A percentile compares a stretch with the other conserved stretches of the same genome.
Evolutionary conservation across 1,284 basidiomycete species (phyloP).

Genomic region (Dichomitus squalens): DNA sequence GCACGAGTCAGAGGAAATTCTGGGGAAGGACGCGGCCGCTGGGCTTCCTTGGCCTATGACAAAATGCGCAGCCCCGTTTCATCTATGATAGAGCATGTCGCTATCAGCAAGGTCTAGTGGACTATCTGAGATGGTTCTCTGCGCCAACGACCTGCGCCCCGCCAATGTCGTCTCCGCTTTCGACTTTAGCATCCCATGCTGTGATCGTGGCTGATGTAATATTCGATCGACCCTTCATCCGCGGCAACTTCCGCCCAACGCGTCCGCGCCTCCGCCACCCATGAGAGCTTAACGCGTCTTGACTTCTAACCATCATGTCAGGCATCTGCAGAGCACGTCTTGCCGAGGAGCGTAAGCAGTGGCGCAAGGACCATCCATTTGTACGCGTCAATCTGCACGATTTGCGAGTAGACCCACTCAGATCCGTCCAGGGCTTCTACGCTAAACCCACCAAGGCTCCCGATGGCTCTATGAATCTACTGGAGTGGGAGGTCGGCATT

Average conservation of each 20-base stretch:
- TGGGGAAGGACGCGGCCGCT: neutral
- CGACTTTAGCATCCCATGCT: neutral
- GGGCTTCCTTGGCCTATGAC: neutral
- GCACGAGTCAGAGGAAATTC: neutral
- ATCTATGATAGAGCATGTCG: constrained; percentile 6
- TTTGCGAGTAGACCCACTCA: constrained; percentile 12
- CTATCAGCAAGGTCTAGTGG: neutral
- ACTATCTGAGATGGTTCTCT: neutral
- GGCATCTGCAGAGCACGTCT: constrained; percentile 85
- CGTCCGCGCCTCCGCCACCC: constrained; percentile 18
- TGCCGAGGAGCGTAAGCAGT: constrained; percentile 97
- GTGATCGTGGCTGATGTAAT: constrained; percentile 13
- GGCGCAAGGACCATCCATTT: constrained; percentile 99
- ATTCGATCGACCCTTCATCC: neutral
- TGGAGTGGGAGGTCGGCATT: constrained; percentile 98
- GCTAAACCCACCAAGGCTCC: constrained; percentile 88
- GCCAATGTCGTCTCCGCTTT: neutral
- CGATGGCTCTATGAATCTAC: constrained; percentile 94
- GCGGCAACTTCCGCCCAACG: constrained; percentile 16
- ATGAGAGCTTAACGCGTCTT: constrained; percentile 12
- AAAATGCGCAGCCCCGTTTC: neutral
- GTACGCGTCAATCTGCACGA: constrained; percentile 55
- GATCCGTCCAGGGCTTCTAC: constrained; percentile 82
- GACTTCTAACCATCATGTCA: constrained; percentile 53
- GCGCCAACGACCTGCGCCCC: neutral